phyloP scores from a whole-genome alignment of 352 stramenopile species.

The Halophytophthora polymorphica region DNA sequence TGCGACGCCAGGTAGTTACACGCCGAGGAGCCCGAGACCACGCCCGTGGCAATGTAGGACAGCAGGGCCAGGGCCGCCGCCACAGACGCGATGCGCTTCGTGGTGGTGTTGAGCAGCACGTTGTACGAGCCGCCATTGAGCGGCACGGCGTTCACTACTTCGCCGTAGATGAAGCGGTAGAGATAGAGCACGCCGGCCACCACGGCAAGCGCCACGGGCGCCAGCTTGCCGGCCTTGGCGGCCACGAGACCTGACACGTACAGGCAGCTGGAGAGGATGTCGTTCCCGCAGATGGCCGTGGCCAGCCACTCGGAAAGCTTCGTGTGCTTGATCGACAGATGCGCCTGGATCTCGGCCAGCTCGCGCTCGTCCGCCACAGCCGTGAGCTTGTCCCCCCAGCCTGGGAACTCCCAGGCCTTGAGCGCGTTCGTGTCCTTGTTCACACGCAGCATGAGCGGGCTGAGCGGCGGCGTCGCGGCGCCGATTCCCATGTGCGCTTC shows the following conservation, averaged over 20 bases:
- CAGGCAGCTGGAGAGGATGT: slow-evolving; percentile 93
- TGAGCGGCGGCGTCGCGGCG: slow-evolving; percentile 48
- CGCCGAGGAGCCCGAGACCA: slow-evolving; percentile 84
- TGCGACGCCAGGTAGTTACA: slow-evolving; percentile 87
- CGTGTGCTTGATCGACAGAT: slow-evolving; percentile 68
- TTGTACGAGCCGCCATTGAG: slow-evolving; percentile 96
- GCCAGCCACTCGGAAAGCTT: slow-evolving; percentile 92
- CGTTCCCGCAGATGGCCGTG: slow-evolving; percentile 94
- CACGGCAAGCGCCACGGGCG: slow-evolving; percentile 86
- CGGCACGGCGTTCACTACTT: slow-evolving; percentile 91
- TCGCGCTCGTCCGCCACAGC: slow-evolving; percentile 61
- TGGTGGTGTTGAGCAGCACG: slow-evolving; percentile 94
- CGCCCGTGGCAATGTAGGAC: slow-evolving; percentile 95
- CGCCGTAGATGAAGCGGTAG: slow-evolving; percentile 93
- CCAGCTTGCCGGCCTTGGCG: slow-evolving; percentile 88
- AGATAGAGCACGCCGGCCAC: slow-evolving; percentile 88
- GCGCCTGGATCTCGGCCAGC: slow-evolving; percentile 70
- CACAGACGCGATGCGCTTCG: slow-evolving; percentile 91
- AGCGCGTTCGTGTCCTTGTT: slow-evolving; percentile 68
- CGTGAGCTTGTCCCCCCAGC: slow-evolving; percentile 69
- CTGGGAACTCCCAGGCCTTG: slow-evolving; percentile 84
- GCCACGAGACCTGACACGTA: slow-evolving; percentile 87
- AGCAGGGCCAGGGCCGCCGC: slow-evolving; percentile 93
- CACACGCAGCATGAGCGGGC: slow-evolving; percentile 67
- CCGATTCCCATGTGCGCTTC: slow-evolving; percentile 31